Conservation (phyloP, 2,329 filamentous ascomycete species). For the Dothistroma pini region DNA sequence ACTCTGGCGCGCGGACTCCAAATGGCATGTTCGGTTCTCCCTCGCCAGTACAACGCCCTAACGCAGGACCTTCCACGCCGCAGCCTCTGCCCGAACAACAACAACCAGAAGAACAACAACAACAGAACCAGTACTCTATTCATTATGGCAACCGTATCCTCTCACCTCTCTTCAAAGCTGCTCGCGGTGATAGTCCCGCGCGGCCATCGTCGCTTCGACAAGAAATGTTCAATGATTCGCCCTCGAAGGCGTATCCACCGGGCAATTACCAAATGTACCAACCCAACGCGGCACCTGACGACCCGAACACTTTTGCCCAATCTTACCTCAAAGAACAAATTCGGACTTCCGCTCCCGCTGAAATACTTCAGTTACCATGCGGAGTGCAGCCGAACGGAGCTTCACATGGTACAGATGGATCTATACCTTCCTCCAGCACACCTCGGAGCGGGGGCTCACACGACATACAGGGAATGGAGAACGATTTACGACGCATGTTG, state of each 20-base stretch:
- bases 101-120: neutral
- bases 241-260: conserved; percentile 15
- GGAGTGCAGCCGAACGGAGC: conserved; percentile 5
- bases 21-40: conserved; percentile 30
- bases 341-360: conserved; percentile 19
- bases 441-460: conserved; percentile 8
- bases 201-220: conserved; percentile 45
- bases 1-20: conserved; percentile 19
- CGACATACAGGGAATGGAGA: conserved; percentile 38
- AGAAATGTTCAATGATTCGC: conserved; percentile 32
- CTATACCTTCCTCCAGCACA: conserved; percentile 7
- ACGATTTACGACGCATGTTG: conserved; percentile 41
- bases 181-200: conserved; percentile 40
- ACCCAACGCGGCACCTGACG: conserved; percentile 10
- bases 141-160: conserved; percentile 48
- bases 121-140: conserved; percentile 24
- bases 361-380: conserved; percentile 20
- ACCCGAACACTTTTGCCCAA: conserved; percentile 30
- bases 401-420: conserved; percentile 10
- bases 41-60: conserved; percentile 39
- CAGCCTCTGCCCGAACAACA: conserved; percentile 24
- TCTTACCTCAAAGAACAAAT: conserved; percentile 35
- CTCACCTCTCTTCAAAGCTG: conserved; percentile 48
- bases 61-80: conserved; percentile 29
- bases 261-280: conserved; percentile 14